Base-by-base conservation (phyloP, 345 rosid species). In the Microcos paniculata region DNA sequence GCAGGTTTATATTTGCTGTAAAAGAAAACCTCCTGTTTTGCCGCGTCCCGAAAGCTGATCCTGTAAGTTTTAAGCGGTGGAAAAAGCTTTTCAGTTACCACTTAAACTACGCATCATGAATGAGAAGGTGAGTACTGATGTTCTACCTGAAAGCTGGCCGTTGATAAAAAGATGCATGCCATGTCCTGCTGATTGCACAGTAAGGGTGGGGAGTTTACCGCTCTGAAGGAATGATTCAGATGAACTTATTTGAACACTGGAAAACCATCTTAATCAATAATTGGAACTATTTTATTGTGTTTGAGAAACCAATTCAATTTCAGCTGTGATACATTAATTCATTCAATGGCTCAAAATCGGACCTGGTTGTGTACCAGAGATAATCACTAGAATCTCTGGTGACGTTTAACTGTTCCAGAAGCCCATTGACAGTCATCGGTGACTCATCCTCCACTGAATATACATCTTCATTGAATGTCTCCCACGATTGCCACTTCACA, bases 161-260 rank as follows among this genome's bases (percentile, higher is more conserved):
- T 92, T 92, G 79, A 92, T 67, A 78, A 94, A 94, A n/a, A 89
- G 89, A 82, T 85, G 95, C 74, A 90, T 76, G 64, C 83, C 96
- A 82, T 92, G 96, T 38, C 98, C 97, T 66, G 87, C 87, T 35
- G 97, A 92, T 42, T 81, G 83, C 62, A 88, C 89, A 8, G 77
- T 85, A 72, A 94, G 98, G 65, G 78, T 68, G 15, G 91, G 89
- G 23, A 40, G 77, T 28, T 69, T 66, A 40, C 88, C 89, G 28
- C 87, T 80, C 30, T 58, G 76, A 53, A 89, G 78, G 76, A 86
- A 87, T 35, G 87, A 80, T 77, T 94, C 92, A 14, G 89, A 65
- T 49, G 90, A 81, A 49, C 75, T 77, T 48, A 88, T 76, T 55
- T 82, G 56, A 14, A 88, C 81, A 16, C 91, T 88, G 86, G 52